Percentiles rank a stretch among this genome's conserved stretches.
Conservation (phyloP, 768 basidiomycete species). For the Kondoa malvinella region DNA sequence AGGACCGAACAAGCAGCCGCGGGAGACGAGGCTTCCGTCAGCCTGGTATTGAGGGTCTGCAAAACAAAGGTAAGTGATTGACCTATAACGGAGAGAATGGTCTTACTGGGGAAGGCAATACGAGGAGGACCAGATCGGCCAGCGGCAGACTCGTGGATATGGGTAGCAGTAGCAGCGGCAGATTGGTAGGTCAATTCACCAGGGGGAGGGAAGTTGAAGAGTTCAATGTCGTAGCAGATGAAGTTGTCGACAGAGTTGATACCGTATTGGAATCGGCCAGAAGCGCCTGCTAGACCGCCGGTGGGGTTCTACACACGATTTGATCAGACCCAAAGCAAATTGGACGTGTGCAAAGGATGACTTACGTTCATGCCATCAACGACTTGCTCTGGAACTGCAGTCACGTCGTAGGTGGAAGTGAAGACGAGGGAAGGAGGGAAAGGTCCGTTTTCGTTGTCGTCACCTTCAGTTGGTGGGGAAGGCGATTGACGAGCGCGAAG, state of each 20-base stretch:
- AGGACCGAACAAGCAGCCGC: neutral
- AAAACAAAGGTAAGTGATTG: too few species aligned
- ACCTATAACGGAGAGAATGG: too few species aligned
- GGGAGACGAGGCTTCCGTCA: neutral
- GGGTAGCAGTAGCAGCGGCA: neutral
- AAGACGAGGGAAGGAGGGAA: neutral
- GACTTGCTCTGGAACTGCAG: neutral
- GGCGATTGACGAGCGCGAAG: neutral
- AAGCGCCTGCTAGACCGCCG: neutral
- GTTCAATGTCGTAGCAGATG: neutral
- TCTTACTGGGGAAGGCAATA: too few species aligned
- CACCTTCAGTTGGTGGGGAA: neutral
- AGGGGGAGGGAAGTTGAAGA: neutral
- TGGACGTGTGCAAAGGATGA: neutral
- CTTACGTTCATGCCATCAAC: neutral
- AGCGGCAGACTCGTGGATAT: neutral
- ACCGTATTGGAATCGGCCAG: neutral
- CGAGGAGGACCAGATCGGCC: neutral
- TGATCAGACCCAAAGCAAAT: neutral
- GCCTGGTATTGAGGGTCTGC: neutral
- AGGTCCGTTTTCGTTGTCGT: neutral
- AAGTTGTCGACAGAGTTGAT: neutral
- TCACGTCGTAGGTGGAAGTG: neutral
- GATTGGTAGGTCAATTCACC: neutral
- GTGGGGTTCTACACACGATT: neutral